Percentiles rank a stretch among this genome's conserved stretches.
phyloP scores from a whole-genome alignment of 169 alveolate genomes.

The Neospora caninum region DNA sequence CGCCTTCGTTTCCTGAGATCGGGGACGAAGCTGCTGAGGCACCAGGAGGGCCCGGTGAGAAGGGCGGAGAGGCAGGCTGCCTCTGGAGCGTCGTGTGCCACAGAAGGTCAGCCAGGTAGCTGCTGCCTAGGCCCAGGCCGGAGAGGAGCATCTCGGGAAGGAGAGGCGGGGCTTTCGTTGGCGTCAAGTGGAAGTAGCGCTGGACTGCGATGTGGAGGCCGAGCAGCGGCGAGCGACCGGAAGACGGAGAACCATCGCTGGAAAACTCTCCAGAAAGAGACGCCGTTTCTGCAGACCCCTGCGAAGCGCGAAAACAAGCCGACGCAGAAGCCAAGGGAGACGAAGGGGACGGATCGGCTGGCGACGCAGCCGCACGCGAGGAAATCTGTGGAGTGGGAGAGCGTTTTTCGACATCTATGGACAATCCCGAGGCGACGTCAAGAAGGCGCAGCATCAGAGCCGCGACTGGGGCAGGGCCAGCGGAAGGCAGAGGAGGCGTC shows the following conservation, averaged over 20 bases:
- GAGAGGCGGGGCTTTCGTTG: neutral
- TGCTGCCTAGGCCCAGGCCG: slow-evolving; percentile 37
- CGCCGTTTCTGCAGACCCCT: no score
- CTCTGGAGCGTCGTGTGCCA: slow-evolving; percentile 35
- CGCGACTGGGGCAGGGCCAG: neutral
- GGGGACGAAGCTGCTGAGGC: neutral
- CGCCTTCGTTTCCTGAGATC: neutral
- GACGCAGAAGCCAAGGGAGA: neutral
- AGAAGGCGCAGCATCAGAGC: slow-evolving; percentile 10
- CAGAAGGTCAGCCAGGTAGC: neutral
- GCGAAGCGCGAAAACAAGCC: neutral
- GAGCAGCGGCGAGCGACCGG: neutral
- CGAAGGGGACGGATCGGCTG: neutral
- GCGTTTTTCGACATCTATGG: neutral
- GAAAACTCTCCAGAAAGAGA: neutral
- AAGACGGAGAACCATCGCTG: neutral
- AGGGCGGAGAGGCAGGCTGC: neutral
- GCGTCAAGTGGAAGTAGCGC: slow-evolving; percentile 11
- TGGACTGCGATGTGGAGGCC: neutral
- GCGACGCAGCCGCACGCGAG: neutral
- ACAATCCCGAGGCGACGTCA: neutral
- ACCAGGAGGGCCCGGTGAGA: neutral
- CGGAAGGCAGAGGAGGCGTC: neutral
- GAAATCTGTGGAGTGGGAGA: neutral
- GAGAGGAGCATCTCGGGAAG: neutral